Percentiles rank a stretch among this genome's conserved stretches.
These are phyloP conservation scores for Cryphonectria radicalis DNA, from an alignment of 2,329 filamentous ascomycete genomes.

Conservation along the genomic window DNA sequence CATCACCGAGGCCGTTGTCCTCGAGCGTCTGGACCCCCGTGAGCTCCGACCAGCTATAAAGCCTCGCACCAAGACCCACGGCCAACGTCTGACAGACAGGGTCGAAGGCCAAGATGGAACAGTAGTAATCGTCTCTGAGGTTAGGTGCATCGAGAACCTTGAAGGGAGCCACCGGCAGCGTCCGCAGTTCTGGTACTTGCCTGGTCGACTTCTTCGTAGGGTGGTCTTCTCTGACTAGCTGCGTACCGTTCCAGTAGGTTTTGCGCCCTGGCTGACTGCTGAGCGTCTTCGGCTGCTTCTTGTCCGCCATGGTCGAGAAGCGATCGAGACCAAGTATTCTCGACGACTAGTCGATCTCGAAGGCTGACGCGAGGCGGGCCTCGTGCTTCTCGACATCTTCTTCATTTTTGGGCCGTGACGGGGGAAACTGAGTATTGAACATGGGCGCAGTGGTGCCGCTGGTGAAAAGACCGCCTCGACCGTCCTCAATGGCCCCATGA, in stretches of 20 bases:
- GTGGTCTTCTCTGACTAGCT: conserved; percentile 43
- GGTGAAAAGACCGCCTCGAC: conserved; percentile 65
- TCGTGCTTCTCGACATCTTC: conserved; percentile 73
- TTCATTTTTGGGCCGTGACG: conserved; percentile 47
- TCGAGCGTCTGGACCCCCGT: conserved; percentile 63
- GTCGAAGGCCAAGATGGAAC: conserved; percentile 87
- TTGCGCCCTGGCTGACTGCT: conserved; percentile 33
- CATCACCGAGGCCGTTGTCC: conserved; percentile 49
- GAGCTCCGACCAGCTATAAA: conserved; percentile 89
- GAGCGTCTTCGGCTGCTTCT: conserved; percentile 23
- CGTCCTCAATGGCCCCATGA: conserved; percentile 59
- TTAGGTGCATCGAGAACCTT: conserved; percentile 88
- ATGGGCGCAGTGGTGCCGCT: conserved; percentile 74
- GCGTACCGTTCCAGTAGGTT: conserved; percentile 48
- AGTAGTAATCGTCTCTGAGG: conserved; percentile 95
- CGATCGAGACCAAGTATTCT: conserved; percentile 65
- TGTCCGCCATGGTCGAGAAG: conserved; percentile 31
- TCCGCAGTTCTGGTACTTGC: conserved; percentile 40
- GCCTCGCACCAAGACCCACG: conserved; percentile 76
- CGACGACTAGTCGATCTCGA: conserved; percentile 74
- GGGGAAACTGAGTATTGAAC: conserved; percentile 57
- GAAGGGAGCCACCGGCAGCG: conserved; percentile 75
- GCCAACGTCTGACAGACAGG: conserved; percentile 74
- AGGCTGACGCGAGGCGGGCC: conserved; percentile 75
- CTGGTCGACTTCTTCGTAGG: conserved; percentile 31